Percentiles rank a stretch among this genome's conserved stretches.
Evolutionary conservation across 495 filamentous ascomycete species (phyloP).

Genomic region (Xylaria intraflava): DNA sequence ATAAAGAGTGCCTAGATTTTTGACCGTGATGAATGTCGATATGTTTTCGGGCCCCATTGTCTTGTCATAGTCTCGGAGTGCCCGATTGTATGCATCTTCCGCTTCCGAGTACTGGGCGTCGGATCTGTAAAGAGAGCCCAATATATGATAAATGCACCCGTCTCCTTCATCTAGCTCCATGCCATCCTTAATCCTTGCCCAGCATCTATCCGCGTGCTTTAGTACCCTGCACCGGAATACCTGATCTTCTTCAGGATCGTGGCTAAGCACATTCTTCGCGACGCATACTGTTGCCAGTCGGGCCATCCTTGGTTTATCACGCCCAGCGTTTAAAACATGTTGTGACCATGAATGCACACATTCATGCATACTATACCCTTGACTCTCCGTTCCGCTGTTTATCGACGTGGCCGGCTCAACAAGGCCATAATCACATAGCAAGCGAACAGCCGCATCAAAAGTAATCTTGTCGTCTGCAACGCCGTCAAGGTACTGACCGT

Average conservation of each 20-base stretch:
- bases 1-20: neutral
- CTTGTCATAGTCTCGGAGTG: neutral
- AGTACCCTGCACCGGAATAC: no score
- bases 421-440: slow-evolving; percentile 25
- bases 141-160: no score
- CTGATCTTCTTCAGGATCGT: no score
- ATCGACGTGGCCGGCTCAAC: slow-evolving; percentile 20
- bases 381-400: slow-evolving; percentile 15
- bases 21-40: neutral
- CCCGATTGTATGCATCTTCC: neutral
- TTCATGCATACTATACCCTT: slow-evolving; percentile 34
- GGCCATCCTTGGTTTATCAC: no score
- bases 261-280: no score
- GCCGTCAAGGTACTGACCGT: slow-evolving; percentile 9
- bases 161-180: no score
- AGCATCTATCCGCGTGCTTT: no score
- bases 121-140: no score
- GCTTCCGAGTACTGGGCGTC: no score
- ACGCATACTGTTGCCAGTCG: no score
- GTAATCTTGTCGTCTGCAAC: slow-evolving; percentile 16
- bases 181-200: no score
- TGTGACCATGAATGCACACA: slow-evolving; percentile 37
- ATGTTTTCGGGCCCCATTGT: neutral
- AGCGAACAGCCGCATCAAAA: slow-evolving; percentile 16
- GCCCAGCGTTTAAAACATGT: slow-evolving; percentile 31